A percentile compares a stretch with the other conserved stretches of the same genome.
phyloP scores from a whole-genome alignment of 2,329 filamentous ascomycete genomes.

The Penicillium fuscoglaucum region DNA sequence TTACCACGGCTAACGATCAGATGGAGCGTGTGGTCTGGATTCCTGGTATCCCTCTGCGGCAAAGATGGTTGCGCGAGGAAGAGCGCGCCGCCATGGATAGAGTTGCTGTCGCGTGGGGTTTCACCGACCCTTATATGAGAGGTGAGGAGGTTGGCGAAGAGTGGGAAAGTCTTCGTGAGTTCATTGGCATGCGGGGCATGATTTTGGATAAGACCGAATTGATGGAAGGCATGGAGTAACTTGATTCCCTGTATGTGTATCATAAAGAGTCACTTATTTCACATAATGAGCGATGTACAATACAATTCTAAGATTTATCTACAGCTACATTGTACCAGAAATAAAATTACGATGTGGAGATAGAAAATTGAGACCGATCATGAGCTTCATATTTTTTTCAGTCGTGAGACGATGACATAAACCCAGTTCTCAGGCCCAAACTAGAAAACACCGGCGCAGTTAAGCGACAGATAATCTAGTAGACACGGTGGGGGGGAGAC shows the following conservation, averaged over 20 bases:
- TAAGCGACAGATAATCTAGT: slow-evolving; percentile 62
- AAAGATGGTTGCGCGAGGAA: slow-evolving; percentile 85
- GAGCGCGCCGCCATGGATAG: slow-evolving; percentile 84
- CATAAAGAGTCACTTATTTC: background rate
- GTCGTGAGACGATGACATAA: slow-evolving; percentile 33
- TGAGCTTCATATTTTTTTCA: slow-evolving; percentile 36
- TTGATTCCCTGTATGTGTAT: slow-evolving; percentile 7
- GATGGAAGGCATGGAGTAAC: slow-evolving; percentile 85
- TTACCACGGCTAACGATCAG: slow-evolving; percentile 88
- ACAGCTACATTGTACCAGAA: background rate
- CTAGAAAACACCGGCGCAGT: slow-evolving; percentile 26
- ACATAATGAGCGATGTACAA: background rate
- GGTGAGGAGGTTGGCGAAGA: slow-evolving; percentile 90
- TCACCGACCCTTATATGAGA: slow-evolving; percentile 73
- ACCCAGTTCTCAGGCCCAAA: slow-evolving; percentile 29
- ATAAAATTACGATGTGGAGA: slow-evolving; percentile 5
- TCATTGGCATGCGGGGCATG: slow-evolving; percentile 81
- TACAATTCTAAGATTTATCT: background rate
- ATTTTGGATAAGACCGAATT: slow-evolving; percentile 83
- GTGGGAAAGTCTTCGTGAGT: slow-evolving; percentile 83
- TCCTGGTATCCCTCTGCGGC: slow-evolving; percentile 73
- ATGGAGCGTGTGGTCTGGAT: slow-evolving; percentile 93
- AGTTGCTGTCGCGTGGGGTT: slow-evolving; percentile 87
- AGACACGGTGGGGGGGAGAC: slow-evolving; percentile 96
- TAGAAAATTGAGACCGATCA: slow-evolving; percentile 28